Evolutionary conservation across 1,284 basidiomycete species (phyloP).

Genomic region (Ganoderma boninense): DNA sequence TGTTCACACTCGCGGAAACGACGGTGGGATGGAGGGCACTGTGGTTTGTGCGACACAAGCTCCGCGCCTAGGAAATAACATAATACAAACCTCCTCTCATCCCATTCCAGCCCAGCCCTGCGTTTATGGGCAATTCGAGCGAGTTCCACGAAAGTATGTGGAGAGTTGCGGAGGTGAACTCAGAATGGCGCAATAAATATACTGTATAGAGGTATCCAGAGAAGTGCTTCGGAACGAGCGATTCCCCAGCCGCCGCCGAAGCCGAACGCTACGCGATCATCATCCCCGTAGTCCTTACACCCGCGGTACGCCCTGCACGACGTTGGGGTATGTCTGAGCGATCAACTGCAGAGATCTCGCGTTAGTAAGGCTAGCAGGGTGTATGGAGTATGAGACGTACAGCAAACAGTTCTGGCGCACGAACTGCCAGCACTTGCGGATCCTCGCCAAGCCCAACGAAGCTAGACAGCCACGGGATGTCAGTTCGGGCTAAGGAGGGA

Average conservation of each 20-base stretch:
- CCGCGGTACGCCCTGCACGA: slow-evolving; percentile 59
- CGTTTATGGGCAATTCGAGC: too few species aligned
- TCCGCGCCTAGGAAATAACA: background rate
- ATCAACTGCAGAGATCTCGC: slow-evolving; percentile 56
- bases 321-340: slow-evolving; percentile 65
- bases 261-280: too few species aligned
- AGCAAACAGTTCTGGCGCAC: slow-evolving; percentile 76
- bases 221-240: background rate
- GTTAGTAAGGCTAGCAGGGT: background rate
- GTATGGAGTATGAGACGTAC: slow-evolving; percentile 46
- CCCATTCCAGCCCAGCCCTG: too few species aligned
- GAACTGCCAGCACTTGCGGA: slow-evolving; percentile 76
- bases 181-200: too few species aligned
- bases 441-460: slow-evolving; percentile 89
- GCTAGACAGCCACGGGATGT: slow-evolving; percentile 43
- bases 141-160: too few species aligned
- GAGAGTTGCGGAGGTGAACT: too few species aligned
- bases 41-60: background rate
- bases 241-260: too few species aligned
- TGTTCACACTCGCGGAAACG: background rate
- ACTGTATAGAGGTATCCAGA: too few species aligned
- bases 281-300: slow-evolving; percentile 29
- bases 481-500: background rate
- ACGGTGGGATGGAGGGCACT: background rate
- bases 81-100: background rate